phyloP scores from a whole-genome alignment of 208 protist species.

The Entamoeba moshkovskii region DNA sequence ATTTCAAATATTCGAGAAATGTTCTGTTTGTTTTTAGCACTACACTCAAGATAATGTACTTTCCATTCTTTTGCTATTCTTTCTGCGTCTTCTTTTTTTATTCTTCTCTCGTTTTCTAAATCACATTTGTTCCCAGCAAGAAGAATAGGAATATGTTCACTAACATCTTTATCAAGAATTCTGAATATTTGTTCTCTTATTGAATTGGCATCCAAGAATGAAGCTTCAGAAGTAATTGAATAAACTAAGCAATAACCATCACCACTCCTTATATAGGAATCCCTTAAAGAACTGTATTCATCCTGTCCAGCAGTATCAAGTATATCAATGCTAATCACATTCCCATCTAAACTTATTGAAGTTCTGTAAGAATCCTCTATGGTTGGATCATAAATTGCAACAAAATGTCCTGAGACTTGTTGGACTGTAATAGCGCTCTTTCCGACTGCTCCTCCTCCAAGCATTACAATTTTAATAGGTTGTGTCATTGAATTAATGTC shows the following conservation, averaged over 20 bases:
- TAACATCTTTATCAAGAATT: constrained; percentile 42
- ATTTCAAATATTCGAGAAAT: constrained; percentile 36
- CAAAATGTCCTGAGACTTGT: not conserved
- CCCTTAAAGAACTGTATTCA: constrained; percentile 31
- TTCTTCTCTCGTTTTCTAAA: constrained; percentile 32
- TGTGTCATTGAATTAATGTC: too few relatives aligned
- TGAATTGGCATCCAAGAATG: constrained; percentile 49
- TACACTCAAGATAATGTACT: constrained; percentile 40
- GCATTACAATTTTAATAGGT: not conserved
- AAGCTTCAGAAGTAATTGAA: constrained; percentile 37
- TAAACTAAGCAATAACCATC: not conserved
- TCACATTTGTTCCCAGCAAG: constrained; percentile 48
- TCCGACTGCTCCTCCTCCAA: not conserved
- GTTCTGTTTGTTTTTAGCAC: constrained; percentile 43
- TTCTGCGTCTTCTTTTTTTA: constrained; percentile 32
- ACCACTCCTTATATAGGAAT: not conserved
- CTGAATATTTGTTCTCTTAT: constrained; percentile 55
- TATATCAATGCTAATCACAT: constrained; percentile 44
- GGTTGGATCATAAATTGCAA: not conserved
- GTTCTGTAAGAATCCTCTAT: not conserved
- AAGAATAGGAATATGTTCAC: constrained; percentile 37
- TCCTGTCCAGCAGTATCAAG: constrained; percentile 60
- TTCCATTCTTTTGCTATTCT: constrained; percentile 30
- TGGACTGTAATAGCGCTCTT: not conserved
- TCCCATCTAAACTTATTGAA: not conserved